Conservation (phyloP, 495 filamentous ascomycete genomes). For the Tetracladium marchalianum region DNA sequence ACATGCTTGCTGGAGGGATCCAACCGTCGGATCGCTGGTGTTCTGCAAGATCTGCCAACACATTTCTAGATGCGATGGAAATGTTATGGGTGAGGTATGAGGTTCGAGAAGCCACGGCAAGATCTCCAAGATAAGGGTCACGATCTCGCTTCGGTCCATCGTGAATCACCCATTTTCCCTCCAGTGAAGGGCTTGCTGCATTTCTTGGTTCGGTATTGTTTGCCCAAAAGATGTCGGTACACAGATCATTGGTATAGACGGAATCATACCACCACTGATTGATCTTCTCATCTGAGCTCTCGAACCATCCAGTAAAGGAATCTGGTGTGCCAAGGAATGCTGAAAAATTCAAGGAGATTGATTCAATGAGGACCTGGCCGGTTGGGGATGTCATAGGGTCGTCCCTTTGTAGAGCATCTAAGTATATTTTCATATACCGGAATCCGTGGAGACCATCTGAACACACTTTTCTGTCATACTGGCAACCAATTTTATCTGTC, state of each 20-base stretch:
- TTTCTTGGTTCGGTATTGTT: slow-evolving; percentile 29
- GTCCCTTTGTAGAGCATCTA: slow-evolving; percentile 30
- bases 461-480: slow-evolving; percentile 27
- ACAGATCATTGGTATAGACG: slow-evolving; percentile 36
- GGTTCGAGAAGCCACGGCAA: slow-evolving; percentile 32
- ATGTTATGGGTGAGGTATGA: slow-evolving; percentile 34
- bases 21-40: slow-evolving; percentile 38
- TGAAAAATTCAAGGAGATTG: slow-evolving; percentile 28
- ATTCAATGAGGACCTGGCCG: slow-evolving; percentile 27
- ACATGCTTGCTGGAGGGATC: slow-evolving; percentile 42
- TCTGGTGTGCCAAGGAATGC: slow-evolving; percentile 32
- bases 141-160: slow-evolving; percentile 40
- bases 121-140: slow-evolving; percentile 38
- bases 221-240: slow-evolving; percentile 27
- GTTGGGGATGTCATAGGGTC: slow-evolving; percentile 29
- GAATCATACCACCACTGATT: slow-evolving; percentile 41
- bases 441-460: slow-evolving; percentile 39
- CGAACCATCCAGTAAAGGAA: slow-evolving; percentile 36
- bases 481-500: slow-evolving; percentile 30
- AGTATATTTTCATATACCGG: slow-evolving; percentile 34
- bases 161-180: slow-evolving; percentile 31
- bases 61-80: slow-evolving; percentile 26
- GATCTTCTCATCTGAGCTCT: slow-evolving; percentile 33
- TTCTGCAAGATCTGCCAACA: slow-evolving; percentile 33
- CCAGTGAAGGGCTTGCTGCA: slow-evolving; percentile 26